Evolutionary conservation across 257 asterid genomes (phyloP).

Genomic region (Jasminum sambac): DNA sequence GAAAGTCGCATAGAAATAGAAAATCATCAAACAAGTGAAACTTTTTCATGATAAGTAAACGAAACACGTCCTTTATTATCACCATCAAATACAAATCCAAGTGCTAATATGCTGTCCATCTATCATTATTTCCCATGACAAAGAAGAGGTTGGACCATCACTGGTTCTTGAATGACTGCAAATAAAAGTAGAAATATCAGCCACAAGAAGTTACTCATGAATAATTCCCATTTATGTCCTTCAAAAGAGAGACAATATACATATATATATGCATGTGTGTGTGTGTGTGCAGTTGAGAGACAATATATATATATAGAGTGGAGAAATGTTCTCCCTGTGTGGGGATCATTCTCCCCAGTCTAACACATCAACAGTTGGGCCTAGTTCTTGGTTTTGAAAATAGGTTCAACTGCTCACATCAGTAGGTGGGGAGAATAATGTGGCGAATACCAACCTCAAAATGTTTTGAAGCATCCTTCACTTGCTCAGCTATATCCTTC

Average conservation of each 20-base stretch:
- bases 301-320: too few species aligned
- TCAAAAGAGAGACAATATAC: too few species aligned
- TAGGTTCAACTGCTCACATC: too few species aligned
- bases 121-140: slow-evolving; percentile 2
- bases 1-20: neutral
- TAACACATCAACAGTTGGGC: too few species aligned
- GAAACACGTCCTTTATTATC: slow-evolving; percentile 11
- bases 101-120: slow-evolving; percentile 21
- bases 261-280: too few species aligned
- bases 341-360: too few species aligned
- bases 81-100: slow-evolving; percentile 5
- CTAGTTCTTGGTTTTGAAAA: too few species aligned
- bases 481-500: slow-evolving; percentile 54
- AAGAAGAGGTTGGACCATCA: slow-evolving; percentile 18
- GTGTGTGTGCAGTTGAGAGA: too few species aligned
- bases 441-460: slow-evolving; percentile 43
- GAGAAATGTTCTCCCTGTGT: too few species aligned
- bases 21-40: neutral
- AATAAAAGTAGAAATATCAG: neutral
- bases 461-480: slow-evolving; percentile 52
- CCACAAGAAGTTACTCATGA: neutral
- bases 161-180: slow-evolving; percentile 63
- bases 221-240: too few species aligned
- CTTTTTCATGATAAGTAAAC: slow-evolving; percentile 1
- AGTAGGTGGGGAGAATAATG: too few species aligned